Evolutionary conservation across 2,329 filamentous ascomycete species (phyloP), one percentile per base, ranked within the genome.

Genomic region (Colletotrichum scovillei): DNA sequence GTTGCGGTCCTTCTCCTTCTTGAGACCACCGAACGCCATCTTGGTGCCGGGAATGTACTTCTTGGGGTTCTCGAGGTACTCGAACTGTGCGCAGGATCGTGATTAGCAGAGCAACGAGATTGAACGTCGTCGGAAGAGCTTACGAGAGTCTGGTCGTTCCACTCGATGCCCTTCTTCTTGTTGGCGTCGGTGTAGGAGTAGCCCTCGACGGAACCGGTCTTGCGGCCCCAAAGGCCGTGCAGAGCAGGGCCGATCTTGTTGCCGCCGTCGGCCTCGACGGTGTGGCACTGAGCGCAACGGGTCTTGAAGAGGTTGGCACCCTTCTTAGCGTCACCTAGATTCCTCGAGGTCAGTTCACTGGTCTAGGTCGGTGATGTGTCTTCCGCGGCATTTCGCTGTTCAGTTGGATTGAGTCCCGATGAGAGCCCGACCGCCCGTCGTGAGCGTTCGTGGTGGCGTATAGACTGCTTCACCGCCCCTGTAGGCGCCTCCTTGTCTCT

Each of bases 61-160:
- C 93, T 99, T 99, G 88, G 97, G 97, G 93, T 98, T 98, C 92
- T 99, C 97, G 82, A 99, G 95, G 92, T 99, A 99, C 79, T 92
- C 91, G 88, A 98, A 98, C 94, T 95, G 80, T 46, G 19, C 11
- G 28, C 9, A 38, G 26, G 12, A 14, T 24, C 28, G 9, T 12
- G 8, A 74, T 80, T 73, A 80, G 75, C 35, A n/a, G 11, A 56
- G 16, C 42, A 42, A 19, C n/a, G 19, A 49, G 7, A 5, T 14
- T 49, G 42, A 49, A 9, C n/a, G 16, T 35, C 32, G 16, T 42
- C 52, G 24, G 63, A 38, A 53, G 32, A 67, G 83, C 90, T 73
- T 90, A 96, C 94, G 81, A 99, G 91, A 86, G 94, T 93, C 77
- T 92, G 85, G 83, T 98, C 92, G 79, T 95, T 87, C 97, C 97